These are phyloP conservation scores for Mycena olivaceomarginata DNA, from an alignment of 768 basidiomycete species.

Conservation along the genomic window DNA sequence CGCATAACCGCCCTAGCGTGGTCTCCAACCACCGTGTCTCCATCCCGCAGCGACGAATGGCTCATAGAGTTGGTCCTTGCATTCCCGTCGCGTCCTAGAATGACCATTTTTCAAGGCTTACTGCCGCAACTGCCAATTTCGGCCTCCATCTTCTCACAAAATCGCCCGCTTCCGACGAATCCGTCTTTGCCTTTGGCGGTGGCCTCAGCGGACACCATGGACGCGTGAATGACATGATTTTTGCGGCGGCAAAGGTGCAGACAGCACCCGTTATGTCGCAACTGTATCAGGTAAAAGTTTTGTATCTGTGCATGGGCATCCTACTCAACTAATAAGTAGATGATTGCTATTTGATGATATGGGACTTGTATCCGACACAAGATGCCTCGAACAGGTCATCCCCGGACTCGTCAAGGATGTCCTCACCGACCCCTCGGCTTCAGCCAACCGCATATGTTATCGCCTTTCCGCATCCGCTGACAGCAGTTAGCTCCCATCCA, in stretches of 20 bases:
- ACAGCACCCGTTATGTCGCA: conserved; percentile 84
- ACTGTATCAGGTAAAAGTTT: conserved; percentile 80
- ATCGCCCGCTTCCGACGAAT: conserved; percentile 65
- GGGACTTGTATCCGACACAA: conserved; percentile 84
- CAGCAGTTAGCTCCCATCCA: conserved; percentile 81
- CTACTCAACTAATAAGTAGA: conserved; percentile 62
- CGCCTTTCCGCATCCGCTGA: conserved; percentile 83
- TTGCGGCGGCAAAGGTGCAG: conserved; percentile 83
- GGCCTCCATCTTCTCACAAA: conserved; percentile 83
- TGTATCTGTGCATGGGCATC: conserved; percentile 24
- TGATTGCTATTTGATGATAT: conserved; percentile 85
- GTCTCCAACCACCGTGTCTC: conserved; percentile 83
- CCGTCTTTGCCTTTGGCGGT: conserved; percentile 84
- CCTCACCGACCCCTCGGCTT: conserved; percentile 62
- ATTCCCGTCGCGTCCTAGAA: conserved; percentile 2
- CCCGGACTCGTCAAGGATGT: conserved; percentile 51
- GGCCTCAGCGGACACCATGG: conserved; percentile 90
- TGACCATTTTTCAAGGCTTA: conserved; percentile 69
- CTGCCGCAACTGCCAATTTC: conserved; percentile 81
- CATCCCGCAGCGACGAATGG: conserved; percentile 80
- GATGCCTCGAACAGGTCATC: conserved; percentile 62
- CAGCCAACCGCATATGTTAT: conserved; percentile 89
- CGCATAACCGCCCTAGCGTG: conserved; percentile 86
- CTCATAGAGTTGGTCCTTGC: conserved; percentile 75
- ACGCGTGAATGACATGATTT: conserved; percentile 85